Evolutionary conservation across 257 asterid species (phyloP).

Genomic region (Jacaranda copaia): DNA sequence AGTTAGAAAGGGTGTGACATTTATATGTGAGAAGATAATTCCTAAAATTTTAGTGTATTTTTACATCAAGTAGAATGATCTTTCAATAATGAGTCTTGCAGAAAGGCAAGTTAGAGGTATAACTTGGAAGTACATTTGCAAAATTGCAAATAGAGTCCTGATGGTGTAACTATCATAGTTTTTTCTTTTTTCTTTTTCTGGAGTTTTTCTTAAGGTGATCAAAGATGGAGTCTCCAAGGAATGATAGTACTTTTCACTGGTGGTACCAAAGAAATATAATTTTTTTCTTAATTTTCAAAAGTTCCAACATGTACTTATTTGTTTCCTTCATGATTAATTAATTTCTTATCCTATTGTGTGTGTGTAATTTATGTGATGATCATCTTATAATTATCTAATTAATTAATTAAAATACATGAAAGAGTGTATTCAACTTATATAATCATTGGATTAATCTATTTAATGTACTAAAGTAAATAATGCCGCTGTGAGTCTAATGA

Average conservation of each 20-base stretch:
- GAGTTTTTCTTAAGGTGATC: not conserved
- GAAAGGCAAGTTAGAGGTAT: no score
- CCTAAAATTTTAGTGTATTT: no score
- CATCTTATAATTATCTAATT: no score
- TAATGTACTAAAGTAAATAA: slow-evolving; percentile 54
- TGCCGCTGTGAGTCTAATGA: slow-evolving; percentile 56
- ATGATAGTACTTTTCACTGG: slow-evolving; percentile 68
- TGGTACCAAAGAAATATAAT: slow-evolving; percentile 64
- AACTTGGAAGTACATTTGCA: no score
- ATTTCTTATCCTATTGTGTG: not conserved
- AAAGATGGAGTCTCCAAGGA: slow-evolving; percentile 64
- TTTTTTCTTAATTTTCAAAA: no score
- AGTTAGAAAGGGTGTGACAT: no score
- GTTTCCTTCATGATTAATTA: not conserved
- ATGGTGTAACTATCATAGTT: no score
- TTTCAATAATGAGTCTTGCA: no score
- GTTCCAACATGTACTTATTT: not conserved
- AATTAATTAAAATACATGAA: not conserved
- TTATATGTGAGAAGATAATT: no score
- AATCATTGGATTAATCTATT: not conserved
- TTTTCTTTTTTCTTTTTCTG: no score
- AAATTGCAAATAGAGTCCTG: no score
- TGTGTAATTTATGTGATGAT: not conserved
- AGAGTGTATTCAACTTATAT: not conserved
- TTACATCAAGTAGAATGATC: no score